phyloP scores from a whole-genome alignment of 2,329 filamentous ascomycete genomes.

The Ophiocordyceps sinensis region DNA sequence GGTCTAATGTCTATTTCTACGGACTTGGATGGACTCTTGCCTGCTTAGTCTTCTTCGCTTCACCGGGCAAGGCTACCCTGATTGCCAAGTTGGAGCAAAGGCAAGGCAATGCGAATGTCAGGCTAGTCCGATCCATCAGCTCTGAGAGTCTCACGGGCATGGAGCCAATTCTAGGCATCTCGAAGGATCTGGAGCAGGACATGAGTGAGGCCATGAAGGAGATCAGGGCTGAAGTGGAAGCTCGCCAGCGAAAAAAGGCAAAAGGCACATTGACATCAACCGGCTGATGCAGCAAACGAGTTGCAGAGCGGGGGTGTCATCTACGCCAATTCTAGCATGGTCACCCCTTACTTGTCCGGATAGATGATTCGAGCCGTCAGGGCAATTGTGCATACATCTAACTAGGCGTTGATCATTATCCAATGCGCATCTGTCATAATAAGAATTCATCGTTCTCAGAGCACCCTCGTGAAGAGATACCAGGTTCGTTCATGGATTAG shows the following conservation, averaged over 20 bases:
- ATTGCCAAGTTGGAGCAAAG: slow-evolving; percentile 44
- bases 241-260: slow-evolving; percentile 16
- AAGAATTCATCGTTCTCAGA: too few species aligned
- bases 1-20: slow-evolving; percentile 85
- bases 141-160: slow-evolving; percentile 40
- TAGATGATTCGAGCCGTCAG: too few species aligned
- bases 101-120: slow-evolving; percentile 28
- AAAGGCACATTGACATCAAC: slow-evolving; percentile 3
- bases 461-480: too few species aligned
- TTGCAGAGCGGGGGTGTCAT: background rate
- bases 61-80: slow-evolving; percentile 53
- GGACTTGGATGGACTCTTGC: slow-evolving; percentile 50
- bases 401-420: too few species aligned
- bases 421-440: too few species aligned
- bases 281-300: too few species aligned
- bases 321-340: too few species aligned
- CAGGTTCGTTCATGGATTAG: too few species aligned
- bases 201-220: slow-evolving; percentile 67
- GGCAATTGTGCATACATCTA: too few species aligned
- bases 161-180: slow-evolving; percentile 61
- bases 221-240: slow-evolving; percentile 58
- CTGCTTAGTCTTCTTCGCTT: slow-evolving; percentile 63
- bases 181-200: slow-evolving; percentile 60
- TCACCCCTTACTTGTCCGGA: too few species aligned
- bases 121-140: slow-evolving; percentile 35